Evolutionary conservation across 768 basidiomycete species (phyloP), one percentile per base, ranked within the genome.

Genomic region (Boletus reticulatus): DNA sequence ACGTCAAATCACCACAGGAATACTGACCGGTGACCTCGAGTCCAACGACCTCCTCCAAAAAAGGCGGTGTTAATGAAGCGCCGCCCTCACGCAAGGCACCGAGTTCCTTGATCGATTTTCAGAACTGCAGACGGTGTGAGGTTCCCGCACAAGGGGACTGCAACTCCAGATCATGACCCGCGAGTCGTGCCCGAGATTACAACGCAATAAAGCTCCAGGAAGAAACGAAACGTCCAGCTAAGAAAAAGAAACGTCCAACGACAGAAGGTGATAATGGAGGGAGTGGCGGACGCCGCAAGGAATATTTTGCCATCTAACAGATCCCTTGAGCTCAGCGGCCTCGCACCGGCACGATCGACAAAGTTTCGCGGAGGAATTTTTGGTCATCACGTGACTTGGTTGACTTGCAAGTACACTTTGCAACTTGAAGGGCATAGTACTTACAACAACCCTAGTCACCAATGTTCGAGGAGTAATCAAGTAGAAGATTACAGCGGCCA

Each of bases 101-200:
- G 50, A 9, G 59, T 67, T 67, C 66, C 66, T 56, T 67, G 52
- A 63, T 66, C 51, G 64, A 68, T 67, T 54, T 68, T 57, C 67
- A 57, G 63, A 59, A 58, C 32, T 9, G 37, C 11, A 14, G 27
- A 55, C 32, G 32, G 56, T 29, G 39, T 37, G 32, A 44, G 24
- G 67, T 68, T 61, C 42, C 64, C 24, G 5, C 34, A 45, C 44
- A 58, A 56, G 41, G 56, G 50, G 51, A 48, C 42, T 55, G 61
- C 61, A 41, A 61, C 55, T 63, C 61, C 59, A 68, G 58, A 68
- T 68, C 66, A 61, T 14, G 57, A 63, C 64, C 55, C 59, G 50
- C 61, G 47, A 29, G 53, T 47, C 55, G 44, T 46, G 50, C 38
- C 8, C 55, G 36, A 64, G 63, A 62, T 65, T 54, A 53, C 45